Conservation (phyloP, 176 grass and related monocot species). For the Triticum monococcum region DNA sequence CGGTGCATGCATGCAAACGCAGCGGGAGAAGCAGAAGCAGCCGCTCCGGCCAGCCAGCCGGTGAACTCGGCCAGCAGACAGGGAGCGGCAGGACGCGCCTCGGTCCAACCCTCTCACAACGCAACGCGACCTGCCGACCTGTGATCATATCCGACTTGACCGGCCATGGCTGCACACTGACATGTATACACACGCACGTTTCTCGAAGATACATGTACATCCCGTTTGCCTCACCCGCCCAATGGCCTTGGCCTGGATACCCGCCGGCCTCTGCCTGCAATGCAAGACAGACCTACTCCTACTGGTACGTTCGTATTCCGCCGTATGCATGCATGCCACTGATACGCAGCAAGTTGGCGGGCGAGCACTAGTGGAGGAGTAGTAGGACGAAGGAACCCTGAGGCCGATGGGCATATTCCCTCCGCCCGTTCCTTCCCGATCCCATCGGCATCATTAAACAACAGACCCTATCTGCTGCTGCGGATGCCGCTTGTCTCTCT, state of each 20-base stretch:
- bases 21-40: background rate
- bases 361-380: too few relatives aligned
- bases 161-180: background rate
- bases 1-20: constrained; percentile 39
- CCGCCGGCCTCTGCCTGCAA: background rate
- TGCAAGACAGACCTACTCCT: background rate
- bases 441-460: constrained; percentile 17
- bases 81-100: background rate
- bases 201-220: background rate
- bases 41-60: background rate
- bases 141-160: constrained; percentile 1
- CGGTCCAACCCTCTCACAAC: background rate
- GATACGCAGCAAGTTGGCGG: background rate
- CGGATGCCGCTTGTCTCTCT: constrained; percentile 21
- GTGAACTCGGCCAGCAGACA: background rate
- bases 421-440: constrained; percentile 29
- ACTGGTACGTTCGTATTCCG: background rate
- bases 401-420: constrained; percentile 35
- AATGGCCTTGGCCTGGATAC: background rate
- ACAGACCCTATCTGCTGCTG: constrained; percentile 4
- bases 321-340: background rate
- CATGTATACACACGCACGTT: background rate
- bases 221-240: constrained; percentile 7
- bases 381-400: background rate
- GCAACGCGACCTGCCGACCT: background rate